phyloP scores from a whole-genome alignment of 306 rosid species.

The Fragaria nilgerrensis region DNA sequence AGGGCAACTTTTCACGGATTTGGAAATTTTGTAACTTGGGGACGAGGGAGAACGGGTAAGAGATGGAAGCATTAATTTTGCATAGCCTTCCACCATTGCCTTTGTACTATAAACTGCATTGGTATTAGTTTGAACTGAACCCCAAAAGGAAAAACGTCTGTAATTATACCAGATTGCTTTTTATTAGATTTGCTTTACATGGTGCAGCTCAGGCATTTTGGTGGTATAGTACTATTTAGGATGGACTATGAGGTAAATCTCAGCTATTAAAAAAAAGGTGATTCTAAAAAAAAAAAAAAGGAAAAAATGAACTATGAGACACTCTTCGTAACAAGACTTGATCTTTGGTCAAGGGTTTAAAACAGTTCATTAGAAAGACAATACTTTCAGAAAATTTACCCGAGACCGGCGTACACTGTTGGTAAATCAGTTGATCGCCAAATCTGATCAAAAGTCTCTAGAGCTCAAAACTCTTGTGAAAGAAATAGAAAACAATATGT shows the following conservation, averaged over 20 bases:
- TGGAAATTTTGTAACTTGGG: not conserved
- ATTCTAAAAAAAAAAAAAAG: no score
- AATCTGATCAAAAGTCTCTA: not conserved
- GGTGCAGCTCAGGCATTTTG: not conserved
- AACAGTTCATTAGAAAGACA: no score
- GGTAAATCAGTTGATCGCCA: no score
- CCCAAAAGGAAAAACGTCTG: not conserved
- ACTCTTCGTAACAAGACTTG: no score
- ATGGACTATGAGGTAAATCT: not conserved
- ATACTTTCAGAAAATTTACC: no score
- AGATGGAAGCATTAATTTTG: conserved; percentile 2
- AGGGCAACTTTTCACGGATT: not conserved
- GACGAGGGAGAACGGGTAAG: not conserved
- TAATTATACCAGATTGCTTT: not conserved
- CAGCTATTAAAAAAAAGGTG: no score
- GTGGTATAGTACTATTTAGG: no score
- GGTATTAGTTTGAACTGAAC: not conserved
- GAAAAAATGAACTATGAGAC: no score
- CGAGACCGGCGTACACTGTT: no score
- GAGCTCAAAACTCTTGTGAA: not conserved
- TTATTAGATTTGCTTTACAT: not conserved
- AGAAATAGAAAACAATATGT: not conserved
- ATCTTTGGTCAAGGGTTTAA: no score
- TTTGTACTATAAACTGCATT: not conserved
- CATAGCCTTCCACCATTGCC: not conserved